phyloP scores from a whole-genome alignment of 176 grass and related monocot genomes.

The Phragmites australis region DNA sequence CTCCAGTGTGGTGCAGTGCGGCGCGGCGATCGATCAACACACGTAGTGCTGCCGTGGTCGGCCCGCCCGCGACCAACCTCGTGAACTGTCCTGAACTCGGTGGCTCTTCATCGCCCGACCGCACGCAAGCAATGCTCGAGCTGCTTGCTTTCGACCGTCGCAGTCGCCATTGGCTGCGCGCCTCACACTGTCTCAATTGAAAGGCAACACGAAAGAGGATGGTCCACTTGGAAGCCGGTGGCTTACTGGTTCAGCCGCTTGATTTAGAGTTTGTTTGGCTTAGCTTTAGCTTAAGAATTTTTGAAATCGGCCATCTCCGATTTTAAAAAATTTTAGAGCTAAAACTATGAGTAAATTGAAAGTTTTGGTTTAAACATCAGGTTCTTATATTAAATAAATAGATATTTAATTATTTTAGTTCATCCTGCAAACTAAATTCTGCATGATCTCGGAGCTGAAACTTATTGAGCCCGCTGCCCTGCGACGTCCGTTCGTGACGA shows the following conservation, averaged over 20 bases:
- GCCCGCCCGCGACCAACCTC: slow-evolving; percentile 52
- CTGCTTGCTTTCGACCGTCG: not conserved
- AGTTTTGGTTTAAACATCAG: no score
- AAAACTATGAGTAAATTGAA: no score
- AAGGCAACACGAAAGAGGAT: not conserved
- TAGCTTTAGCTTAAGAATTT: no score
- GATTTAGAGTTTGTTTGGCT: no score
- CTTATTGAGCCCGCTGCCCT: not conserved
- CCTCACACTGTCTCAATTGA: not conserved
- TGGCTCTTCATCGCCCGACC: not conserved
- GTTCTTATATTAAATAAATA: no score
- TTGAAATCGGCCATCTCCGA: no score
- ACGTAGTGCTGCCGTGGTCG: slow-evolving; percentile 39
- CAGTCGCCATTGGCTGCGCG: not conserved
- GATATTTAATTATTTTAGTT: no score
- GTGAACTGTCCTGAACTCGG: not conserved
- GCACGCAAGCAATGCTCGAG: not conserved
- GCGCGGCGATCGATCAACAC: not conserved
- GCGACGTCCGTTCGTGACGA: not conserved
- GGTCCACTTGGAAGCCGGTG: not conserved
- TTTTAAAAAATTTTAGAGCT: no score
- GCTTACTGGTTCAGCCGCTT: not conserved
- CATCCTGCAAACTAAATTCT: no score
- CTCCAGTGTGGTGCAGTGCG: not conserved
- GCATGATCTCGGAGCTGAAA: no score